A percentile compares a stretch with the other conserved stretches of the same genome.
phyloP scores from a whole-genome alignment of 139 green algal genomes.

The Chlamydomonas sp. region DNA sequence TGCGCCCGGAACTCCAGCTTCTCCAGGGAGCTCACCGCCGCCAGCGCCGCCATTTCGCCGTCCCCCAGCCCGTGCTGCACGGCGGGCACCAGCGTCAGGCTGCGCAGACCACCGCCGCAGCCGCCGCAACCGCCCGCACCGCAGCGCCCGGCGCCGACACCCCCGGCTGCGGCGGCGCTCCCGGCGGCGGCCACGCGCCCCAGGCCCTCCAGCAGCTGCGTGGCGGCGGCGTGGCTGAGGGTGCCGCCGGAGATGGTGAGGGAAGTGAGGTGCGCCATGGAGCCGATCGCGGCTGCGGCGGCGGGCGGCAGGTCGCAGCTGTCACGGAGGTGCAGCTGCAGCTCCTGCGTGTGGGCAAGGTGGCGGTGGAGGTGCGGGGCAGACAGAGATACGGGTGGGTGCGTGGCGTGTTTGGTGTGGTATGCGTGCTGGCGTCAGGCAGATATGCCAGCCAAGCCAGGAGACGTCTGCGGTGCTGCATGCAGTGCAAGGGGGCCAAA shows the following conservation, averaged over 20 bases:
- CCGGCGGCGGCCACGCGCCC: not conserved
- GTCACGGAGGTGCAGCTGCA: constrained; percentile 15
- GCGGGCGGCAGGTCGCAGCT: constrained; percentile 29
- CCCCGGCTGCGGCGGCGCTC: not conserved
- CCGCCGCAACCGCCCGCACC: not conserved
- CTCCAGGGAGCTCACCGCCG: constrained; percentile 6
- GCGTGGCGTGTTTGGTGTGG: no score
- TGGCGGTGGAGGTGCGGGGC: not conserved
- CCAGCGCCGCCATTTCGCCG: constrained; percentile 16
- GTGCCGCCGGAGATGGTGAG: constrained; percentile 7
- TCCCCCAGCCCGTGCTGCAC: constrained; percentile 22
- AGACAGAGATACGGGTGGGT: not conserved
- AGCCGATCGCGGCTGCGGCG: constrained; percentile 19
- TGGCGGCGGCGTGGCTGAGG: not conserved
- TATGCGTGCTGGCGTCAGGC: no score
- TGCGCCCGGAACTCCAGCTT: constrained; percentile 37
- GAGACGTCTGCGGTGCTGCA: no score
- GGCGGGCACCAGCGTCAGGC: constrained; percentile 25
- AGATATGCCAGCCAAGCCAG: no score
- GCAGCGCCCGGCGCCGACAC: not conserved
- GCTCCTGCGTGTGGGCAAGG: not conserved
- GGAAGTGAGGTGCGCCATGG: constrained; percentile 11
- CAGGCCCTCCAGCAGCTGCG: constrained; percentile 14
- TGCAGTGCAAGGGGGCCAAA: no score
- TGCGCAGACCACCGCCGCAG: not conserved